Conservation (phyloP, 2,329 filamentous ascomycete species). For the Thelonectria olida region DNA sequence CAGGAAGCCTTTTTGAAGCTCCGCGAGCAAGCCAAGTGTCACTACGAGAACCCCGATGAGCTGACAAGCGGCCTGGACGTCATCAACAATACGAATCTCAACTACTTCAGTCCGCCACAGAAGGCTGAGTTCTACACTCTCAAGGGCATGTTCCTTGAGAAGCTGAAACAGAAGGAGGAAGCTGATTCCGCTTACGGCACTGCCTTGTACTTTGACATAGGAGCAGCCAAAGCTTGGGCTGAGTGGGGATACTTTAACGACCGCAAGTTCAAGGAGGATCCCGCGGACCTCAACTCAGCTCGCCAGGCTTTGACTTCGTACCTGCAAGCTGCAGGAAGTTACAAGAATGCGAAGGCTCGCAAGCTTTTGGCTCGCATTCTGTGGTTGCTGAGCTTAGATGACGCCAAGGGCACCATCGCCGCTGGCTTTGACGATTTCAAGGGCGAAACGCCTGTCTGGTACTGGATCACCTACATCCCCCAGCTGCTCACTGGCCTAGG, state of each 20-base stretch:
- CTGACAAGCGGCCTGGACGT: conserved; percentile 93
- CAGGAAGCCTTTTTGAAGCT: conserved; percentile 98
- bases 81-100: conserved; percentile 99
- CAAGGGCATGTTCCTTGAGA: conserved; percentile 99
- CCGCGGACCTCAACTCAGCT: conserved; percentile 81
- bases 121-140: conserved; percentile 99
- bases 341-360: conserved; percentile 95
- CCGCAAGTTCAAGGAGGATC: conserved; percentile 91
- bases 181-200: conserved; percentile 95
- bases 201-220: conserved; percentile 94
- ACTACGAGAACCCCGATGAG: conserved; percentile 95
- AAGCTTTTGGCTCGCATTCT: conserved; percentile 93
- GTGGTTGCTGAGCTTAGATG: conserved; percentile 94
- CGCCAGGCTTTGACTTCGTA: conserved; percentile 96
- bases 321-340: conserved; percentile 92
- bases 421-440: conserved; percentile 95
- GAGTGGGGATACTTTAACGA: conserved; percentile 99
- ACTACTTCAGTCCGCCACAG: conserved; percentile 95
- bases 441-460: conserved; percentile 97
- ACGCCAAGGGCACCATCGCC: conserved; percentile 83
- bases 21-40: conserved; percentile 97
- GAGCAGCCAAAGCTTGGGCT: conserved; percentile 96
- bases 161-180: conserved; percentile 88
- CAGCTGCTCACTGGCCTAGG: conserved; percentile 92
- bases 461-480: conserved; percentile 99